Evolutionary conservation across 345 rosid species (phyloP).

Genomic region (Melastoma malabathricum): DNA sequence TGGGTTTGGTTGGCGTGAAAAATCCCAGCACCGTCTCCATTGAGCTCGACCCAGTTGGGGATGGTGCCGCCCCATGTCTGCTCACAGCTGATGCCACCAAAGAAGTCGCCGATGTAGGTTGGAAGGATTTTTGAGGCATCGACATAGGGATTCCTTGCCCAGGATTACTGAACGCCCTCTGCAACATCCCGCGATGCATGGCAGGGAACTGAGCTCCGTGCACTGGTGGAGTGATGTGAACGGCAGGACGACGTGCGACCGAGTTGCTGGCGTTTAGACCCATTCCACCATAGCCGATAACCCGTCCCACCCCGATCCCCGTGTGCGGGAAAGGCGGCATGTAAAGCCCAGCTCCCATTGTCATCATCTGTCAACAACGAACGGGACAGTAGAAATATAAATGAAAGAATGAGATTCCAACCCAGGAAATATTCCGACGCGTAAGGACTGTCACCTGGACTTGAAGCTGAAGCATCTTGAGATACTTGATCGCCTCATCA

Average conservation of each 20-base stretch:
- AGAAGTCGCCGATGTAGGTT: slow-evolving; percentile 26
- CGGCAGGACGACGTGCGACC: slow-evolving; percentile 28
- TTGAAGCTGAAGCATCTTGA: slow-evolving; percentile 79
- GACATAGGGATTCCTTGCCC: slow-evolving; percentile 35
- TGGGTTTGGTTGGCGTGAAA: slow-evolving; percentile 20
- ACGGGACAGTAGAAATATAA: slow-evolving; percentile 1
- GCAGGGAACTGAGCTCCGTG: slow-evolving; percentile 43
- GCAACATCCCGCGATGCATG: background rate
- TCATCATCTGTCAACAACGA: slow-evolving; percentile 46
- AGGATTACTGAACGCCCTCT: slow-evolving; percentile 18
- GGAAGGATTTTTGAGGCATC: slow-evolving; percentile 21
- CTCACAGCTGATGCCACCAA: slow-evolving; percentile 18
- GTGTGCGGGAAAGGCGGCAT: slow-evolving; percentile 37
- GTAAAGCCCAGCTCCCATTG: slow-evolving; percentile 65
- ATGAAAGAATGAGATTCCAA: too few relatives aligned
- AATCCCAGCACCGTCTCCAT: slow-evolving; percentile 29
- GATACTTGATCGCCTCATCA: slow-evolving; percentile 89
- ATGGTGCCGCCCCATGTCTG: too few relatives aligned
- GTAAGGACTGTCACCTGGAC: slow-evolving; percentile 43
- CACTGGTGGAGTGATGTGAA: slow-evolving; percentile 29
- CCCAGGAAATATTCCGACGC: background rate
- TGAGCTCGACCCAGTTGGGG: slow-evolving; percentile 15
- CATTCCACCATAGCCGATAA: slow-evolving; percentile 54
- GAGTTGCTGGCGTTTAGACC: slow-evolving; percentile 41
- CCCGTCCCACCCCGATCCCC: slow-evolving; percentile 60